Conservation (phyloP, 306 rosid species). For the Lupinus albus region DNA sequence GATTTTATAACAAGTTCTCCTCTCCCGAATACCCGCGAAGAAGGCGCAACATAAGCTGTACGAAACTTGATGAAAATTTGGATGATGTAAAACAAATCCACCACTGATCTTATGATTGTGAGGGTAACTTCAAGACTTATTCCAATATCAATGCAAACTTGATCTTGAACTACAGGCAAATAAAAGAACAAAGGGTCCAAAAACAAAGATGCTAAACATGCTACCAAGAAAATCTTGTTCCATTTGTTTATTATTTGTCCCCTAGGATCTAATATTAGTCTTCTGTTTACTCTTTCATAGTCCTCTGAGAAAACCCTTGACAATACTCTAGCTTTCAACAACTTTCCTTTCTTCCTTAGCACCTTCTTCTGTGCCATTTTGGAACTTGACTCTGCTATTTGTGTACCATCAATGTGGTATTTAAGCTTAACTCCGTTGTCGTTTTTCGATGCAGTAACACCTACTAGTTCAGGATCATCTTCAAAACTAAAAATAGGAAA, state of each 20-base stretch:
- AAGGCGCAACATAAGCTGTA: slow-evolving; percentile 64
- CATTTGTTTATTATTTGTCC: slow-evolving; percentile 50
- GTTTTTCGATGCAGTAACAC: slow-evolving; percentile 12
- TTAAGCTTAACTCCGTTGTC: slow-evolving; percentile 42
- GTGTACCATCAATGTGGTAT: slow-evolving; percentile 58
- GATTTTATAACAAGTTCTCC: slow-evolving; percentile 59
- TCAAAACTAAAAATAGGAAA: slow-evolving; percentile 46
- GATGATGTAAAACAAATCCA: slow-evolving; percentile 50
- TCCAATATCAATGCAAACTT: slow-evolving; percentile 54
- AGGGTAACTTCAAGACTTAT: slow-evolving; percentile 45
- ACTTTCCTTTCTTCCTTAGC: slow-evolving; percentile 44
- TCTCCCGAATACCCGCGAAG: slow-evolving; percentile 62
- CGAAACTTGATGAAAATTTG: slow-evolving; percentile 54
- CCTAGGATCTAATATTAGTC: slow-evolving; percentile 53
- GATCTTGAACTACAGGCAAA: slow-evolving; percentile 44
- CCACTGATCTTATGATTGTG: slow-evolving; percentile 49
- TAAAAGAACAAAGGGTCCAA: slow-evolving; percentile 62
- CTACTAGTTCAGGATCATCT: slow-evolving; percentile 48
- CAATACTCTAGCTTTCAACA: slow-evolving; percentile 48
- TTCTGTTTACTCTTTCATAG: slow-evolving; percentile 48
- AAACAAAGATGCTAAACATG: slow-evolving; percentile 54
- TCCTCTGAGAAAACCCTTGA: slow-evolving; percentile 66
- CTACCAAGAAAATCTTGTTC: slow-evolving; percentile 58
- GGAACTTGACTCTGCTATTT: slow-evolving; percentile 46
- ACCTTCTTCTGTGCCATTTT: slow-evolving; percentile 37